Evolutionary conservation across 768 basidiomycete genomes (phyloP).

Genomic region (Rhizopogon vinicolor): DNA sequence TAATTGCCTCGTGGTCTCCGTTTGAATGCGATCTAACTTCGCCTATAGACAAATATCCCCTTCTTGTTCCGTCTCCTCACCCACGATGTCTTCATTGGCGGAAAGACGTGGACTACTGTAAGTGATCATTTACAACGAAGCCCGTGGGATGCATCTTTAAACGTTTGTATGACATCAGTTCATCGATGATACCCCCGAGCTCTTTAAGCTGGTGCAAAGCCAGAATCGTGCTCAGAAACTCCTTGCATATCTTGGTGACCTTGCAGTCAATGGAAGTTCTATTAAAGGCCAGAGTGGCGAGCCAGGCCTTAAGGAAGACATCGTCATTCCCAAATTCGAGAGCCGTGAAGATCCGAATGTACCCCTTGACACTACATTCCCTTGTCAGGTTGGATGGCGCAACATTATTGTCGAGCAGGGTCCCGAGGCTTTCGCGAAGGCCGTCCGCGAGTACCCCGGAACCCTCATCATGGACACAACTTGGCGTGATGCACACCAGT

Average conservation of each 20-base stretch:
- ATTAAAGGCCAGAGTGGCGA: constrained; percentile 97
- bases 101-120: constrained; percentile 97
- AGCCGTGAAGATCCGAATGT: constrained; percentile 76
- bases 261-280: constrained; percentile 96
- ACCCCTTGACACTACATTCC: constrained; percentile 72
- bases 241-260: constrained; percentile 93
- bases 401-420: constrained; percentile 98
- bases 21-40: background rate
- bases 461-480: constrained; percentile 98
- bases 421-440: constrained; percentile 97
- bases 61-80: constrained; percentile 98
- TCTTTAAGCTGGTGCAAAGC: constrained; percentile 96
- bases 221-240: constrained; percentile 99
- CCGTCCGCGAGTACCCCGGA: constrained; percentile 93
- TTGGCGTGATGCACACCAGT: constrained; percentile 99
- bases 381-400: constrained; percentile 92
- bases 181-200: constrained; percentile 99
- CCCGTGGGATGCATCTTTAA: background rate
- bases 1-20: constrained; percentile 19
- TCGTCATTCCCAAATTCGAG: constrained; percentile 75
- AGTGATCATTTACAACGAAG: constrained; percentile 17
- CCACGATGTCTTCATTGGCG: constrained; percentile 92
- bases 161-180: constrained; percentile 49
- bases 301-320: constrained; percentile 88
- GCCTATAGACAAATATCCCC: constrained; percentile 88